Conservation (phyloP, 2,329 filamentous ascomycete genomes). For the Akanthomyces dipterigenus region DNA sequence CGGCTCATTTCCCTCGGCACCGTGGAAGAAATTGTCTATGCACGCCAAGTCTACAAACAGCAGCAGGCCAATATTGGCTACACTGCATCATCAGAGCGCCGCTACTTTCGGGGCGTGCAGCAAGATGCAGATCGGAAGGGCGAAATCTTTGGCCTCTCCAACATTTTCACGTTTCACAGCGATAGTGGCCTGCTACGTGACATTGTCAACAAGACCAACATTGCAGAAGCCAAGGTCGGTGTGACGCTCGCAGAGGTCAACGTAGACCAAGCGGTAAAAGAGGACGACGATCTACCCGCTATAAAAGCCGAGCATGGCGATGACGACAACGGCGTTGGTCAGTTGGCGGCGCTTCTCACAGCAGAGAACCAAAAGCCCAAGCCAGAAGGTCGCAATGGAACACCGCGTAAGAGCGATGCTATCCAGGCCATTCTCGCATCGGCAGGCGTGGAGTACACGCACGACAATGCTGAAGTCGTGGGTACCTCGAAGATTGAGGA, state of each 20-base stretch:
- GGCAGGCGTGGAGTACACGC: conserved; percentile 89
- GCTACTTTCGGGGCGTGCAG: conserved; percentile 94
- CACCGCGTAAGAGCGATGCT: conserved; percentile 56
- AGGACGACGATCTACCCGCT: conserved; percentile 38
- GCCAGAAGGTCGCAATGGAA: conserved; percentile 27
- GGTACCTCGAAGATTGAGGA: conserved; percentile 90
- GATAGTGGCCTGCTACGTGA: conserved; percentile 80
- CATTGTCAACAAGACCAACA: conserved; percentile 97
- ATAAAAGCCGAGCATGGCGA: conserved; percentile 45
- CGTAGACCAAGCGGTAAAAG: conserved; percentile 52
- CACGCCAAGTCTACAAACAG: conserved; percentile 96
- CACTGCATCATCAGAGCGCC: conserved; percentile 80
- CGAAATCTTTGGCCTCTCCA: conserved; percentile 86
- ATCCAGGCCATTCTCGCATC: conserved; percentile 83
- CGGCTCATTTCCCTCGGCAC: conserved; percentile 85
- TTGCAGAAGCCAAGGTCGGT: conserved; percentile 84
- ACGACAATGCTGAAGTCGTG: conserved; percentile 93
- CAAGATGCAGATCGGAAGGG: conserved; percentile 75
- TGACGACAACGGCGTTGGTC: conserved; percentile 62
- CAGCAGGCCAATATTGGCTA: conserved; percentile 98
- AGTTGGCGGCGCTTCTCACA: conserved; percentile 54
- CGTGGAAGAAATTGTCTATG: conserved; percentile 95
- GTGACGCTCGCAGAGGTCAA: conserved; percentile 75
- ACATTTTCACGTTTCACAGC: conserved; percentile 76
- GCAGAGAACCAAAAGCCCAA: conserved; percentile 39